phyloP scores from a whole-genome alignment of 805 yeast species.

The Candida succiphila region DNA sequence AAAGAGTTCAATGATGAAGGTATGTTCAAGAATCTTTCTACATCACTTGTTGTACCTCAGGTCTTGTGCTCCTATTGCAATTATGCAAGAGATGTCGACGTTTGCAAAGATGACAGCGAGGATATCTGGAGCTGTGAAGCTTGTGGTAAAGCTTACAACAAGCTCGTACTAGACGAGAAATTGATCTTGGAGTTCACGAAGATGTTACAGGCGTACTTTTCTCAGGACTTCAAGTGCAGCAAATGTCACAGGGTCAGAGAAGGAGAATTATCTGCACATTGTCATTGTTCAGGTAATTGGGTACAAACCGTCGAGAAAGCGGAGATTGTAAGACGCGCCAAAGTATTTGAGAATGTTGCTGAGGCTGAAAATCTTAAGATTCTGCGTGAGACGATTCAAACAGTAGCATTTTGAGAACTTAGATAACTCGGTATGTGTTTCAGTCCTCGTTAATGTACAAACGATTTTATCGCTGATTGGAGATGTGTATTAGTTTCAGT shows the following conservation, averaged over 20 bases:
- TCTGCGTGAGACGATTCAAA: constrained; percentile 27
- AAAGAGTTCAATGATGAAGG: constrained; percentile 79
- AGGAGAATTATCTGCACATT: constrained; percentile 61
- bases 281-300: constrained; percentile 89
- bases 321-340: constrained; percentile 34
- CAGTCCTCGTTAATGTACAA: no score
- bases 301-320: constrained; percentile 38
- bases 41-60: constrained; percentile 54
- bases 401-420: no score
- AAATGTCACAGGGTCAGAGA: constrained; percentile 65
- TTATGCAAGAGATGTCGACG: constrained; percentile 63
- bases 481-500: constrained; percentile 6
- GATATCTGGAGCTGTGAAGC: constrained; percentile 52
- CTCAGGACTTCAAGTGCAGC: constrained; percentile 74
- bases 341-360: constrained; percentile 50
- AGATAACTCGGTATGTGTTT: no score
- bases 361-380: constrained; percentile 50
- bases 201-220: constrained; percentile 46
- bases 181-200: constrained; percentile 56
- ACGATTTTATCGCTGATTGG: no score
- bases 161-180: constrained; percentile 67
- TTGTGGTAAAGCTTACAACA: constrained; percentile 57
- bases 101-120: constrained; percentile 57
- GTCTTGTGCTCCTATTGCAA: constrained; percentile 77
- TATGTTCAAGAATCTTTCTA: constrained; percentile 63